phyloP scores from a whole-genome alignment of 352 stramenopile species.

The Phytophthora melonis region DNA sequence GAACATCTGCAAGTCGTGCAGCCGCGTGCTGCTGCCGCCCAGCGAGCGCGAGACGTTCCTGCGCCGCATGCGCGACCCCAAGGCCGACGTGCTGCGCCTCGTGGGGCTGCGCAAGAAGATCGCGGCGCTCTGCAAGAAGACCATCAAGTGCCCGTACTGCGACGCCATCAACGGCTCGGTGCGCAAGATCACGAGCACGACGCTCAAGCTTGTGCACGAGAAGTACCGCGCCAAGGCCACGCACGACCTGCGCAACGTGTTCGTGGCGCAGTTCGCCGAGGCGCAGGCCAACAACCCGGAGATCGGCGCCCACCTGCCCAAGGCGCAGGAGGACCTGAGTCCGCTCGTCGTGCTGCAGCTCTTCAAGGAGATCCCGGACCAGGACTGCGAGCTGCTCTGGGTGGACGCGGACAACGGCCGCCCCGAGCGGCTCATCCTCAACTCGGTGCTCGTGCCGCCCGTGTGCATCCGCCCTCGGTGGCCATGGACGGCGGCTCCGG shows the following conservation, averaged over 20 bases:
- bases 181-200: conserved; percentile 97
- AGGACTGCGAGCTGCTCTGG: conserved; percentile 99
- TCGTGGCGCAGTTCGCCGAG: conserved; percentile 85
- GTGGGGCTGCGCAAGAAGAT: conserved; percentile 95
- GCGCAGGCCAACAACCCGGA: conserved; percentile 87
- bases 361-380: conserved; percentile 96
- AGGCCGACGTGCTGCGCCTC: conserved; percentile 79
- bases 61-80: conserved; percentile 88
- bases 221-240: conserved; percentile 94
- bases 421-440: conserved; percentile 98
- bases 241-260: conserved; percentile 86
- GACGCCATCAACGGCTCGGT: conserved; percentile 96
- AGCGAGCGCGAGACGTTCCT: conserved; percentile 91
- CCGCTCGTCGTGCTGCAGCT: conserved; percentile 94
- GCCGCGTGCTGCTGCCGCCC: conserved; percentile 93
- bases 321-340: conserved; percentile 93
- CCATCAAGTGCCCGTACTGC: conserved; percentile 96
- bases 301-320: conserved; percentile 82
- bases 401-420: conserved; percentile 94
- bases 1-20: conserved; percentile 98
- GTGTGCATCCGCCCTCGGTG: conserved; percentile 99
- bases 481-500: conserved; percentile 96
- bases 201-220: conserved; percentile 99
- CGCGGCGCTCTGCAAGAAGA: conserved; percentile 97
- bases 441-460: conserved; percentile 97